Evolutionary conservation across 1,284 basidiomycete species (phyloP).

Genomic region (Boletus hoseneyae): DNA sequence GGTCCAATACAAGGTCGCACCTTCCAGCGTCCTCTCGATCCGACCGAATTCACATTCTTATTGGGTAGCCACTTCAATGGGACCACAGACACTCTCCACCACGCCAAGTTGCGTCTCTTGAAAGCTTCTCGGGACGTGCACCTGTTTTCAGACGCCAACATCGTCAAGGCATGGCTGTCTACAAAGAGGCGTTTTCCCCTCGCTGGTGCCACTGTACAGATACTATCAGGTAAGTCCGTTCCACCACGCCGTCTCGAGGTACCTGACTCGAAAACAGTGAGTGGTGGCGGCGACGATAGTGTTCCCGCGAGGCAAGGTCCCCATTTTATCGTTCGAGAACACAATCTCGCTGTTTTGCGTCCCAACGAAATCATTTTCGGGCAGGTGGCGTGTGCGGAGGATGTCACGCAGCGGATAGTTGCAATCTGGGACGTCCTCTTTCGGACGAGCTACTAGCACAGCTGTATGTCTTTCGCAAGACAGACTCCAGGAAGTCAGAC

Average conservation of each 20-base stretch:
- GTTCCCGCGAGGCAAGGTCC: not conserved
- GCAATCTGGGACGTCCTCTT: conserved; percentile 14
- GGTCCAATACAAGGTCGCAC: not conserved
- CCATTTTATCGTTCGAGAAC: conserved; percentile 16
- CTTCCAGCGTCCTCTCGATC: conserved; percentile 7
- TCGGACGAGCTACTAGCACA: conserved; percentile 21
- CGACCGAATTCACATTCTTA: not conserved
- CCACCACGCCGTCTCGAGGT: too few relatives aligned
- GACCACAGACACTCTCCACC: conserved; percentile 7
- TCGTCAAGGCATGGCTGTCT: not conserved
- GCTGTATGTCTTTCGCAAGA: not conserved
- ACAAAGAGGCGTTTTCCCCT: conserved; percentile 1
- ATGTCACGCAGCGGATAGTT: not conserved
- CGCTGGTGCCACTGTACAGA: not conserved
- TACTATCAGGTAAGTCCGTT: too few relatives aligned
- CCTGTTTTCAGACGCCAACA: not conserved
- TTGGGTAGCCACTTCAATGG: conserved; percentile 5
- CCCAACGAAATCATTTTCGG: too few relatives aligned
- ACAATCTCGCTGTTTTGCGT: too few relatives aligned
- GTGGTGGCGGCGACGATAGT: too few relatives aligned
- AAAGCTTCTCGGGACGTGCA: not conserved
- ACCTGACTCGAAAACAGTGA: too few relatives aligned
- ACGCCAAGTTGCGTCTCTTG: conserved; percentile 4
- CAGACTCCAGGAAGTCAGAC: too few relatives aligned
- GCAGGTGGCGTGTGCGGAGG: conserved; percentile 9